Conservation (phyloP, 2,329 filamentous ascomycete species). For the Neonectria neomacrospora region DNA sequence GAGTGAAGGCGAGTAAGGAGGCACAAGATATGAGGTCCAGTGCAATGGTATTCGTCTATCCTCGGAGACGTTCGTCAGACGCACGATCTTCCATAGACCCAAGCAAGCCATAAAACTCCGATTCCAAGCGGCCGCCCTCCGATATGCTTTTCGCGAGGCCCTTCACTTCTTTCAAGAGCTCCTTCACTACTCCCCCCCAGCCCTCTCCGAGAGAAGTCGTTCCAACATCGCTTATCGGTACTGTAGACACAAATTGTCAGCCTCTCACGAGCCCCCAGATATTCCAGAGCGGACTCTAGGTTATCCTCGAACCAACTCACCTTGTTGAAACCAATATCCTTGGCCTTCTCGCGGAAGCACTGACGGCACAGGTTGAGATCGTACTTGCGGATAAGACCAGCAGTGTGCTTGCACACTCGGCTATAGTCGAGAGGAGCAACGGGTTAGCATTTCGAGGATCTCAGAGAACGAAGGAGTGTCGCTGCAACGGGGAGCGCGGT, state of each 20-base stretch:
- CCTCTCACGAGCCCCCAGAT: constrained; percentile 10
- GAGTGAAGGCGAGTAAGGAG: constrained; percentile 17
- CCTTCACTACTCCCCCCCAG: constrained; percentile 37
- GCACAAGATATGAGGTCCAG: constrained; percentile 45
- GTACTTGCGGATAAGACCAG: constrained; percentile 99
- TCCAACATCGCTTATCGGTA: constrained; percentile 52
- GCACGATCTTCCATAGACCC: constrained; percentile 56
- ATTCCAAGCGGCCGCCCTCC: constrained; percentile 58
- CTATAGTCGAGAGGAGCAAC: constrained; percentile 50
- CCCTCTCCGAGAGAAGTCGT: constrained; percentile 43
- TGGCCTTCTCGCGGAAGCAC: constrained; percentile 80
- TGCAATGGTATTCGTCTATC: constrained; percentile 58
- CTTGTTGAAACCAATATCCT: constrained; percentile 80
- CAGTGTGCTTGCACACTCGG: constrained; percentile 87
- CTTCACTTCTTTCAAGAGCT: constrained; percentile 45
- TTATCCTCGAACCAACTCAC: constrained; percentile 52
- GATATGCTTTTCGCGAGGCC: constrained; percentile 53
- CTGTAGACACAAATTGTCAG: constrained; percentile 41
- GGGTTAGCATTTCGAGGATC: constrained; percentile 45
- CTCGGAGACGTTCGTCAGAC: constrained; percentile 56
- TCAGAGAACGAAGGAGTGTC: background rate
- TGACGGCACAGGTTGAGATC: constrained; percentile 89
- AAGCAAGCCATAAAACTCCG: constrained; percentile 59
- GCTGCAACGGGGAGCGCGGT: constrained; percentile 1
- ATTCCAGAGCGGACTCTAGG: background rate